phyloP scores from a whole-genome alignment of 1,284 basidiomycete species.

The Ganoderma leucocontextum region DNA sequence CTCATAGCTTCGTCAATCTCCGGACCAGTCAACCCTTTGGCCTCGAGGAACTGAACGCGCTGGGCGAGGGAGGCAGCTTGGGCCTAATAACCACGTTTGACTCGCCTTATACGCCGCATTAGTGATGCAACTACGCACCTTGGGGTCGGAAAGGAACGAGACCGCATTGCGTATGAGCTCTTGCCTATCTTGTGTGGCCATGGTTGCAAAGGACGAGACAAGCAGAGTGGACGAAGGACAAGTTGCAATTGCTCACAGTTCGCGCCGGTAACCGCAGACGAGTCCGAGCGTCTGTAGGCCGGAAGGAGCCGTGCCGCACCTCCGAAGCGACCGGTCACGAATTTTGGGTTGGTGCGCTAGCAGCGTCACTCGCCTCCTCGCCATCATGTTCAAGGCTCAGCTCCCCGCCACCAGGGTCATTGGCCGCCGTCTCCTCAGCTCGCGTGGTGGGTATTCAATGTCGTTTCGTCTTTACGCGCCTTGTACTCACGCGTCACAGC shows the following conservation, averaged over 20 bases:
- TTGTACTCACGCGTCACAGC: slow-evolving; percentile 34
- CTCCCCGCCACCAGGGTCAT: slow-evolving; percentile 60
- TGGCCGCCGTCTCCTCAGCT: slow-evolving; percentile 57
- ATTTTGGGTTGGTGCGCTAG: slow-evolving; percentile 34
- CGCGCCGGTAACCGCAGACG: slow-evolving; percentile 12
- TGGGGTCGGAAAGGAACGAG: slow-evolving; percentile 81
- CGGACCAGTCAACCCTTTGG: slow-evolving; percentile 85
- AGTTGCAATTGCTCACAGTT: too few relatives aligned
- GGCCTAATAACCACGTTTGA: slow-evolving; percentile 50
- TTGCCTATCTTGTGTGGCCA: slow-evolving; percentile 65
- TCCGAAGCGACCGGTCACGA: slow-evolving; percentile 29
- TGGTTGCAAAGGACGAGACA: slow-evolving; percentile 32
- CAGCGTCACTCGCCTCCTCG: slow-evolving; percentile 29
- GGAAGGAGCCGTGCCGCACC: slow-evolving; percentile 33
- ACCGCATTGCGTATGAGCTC: slow-evolving; percentile 85
- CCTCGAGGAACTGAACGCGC: slow-evolving; percentile 92
- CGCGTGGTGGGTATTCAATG: slow-evolving; percentile 52
- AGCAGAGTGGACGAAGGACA: neutral
- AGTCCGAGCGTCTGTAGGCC: too few relatives aligned
- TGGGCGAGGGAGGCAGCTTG: slow-evolving; percentile 84
- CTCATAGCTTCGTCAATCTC: slow-evolving; percentile 92
- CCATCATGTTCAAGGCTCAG: slow-evolving; percentile 50
- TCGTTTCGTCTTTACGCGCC: neutral
- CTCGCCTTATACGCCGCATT: neutral
- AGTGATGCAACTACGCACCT: slow-evolving; percentile 49